Evolutionary conservation across 1,139 yeast genomes (phyloP).

Genomic region (Magnusiomyces sp.): DNA sequence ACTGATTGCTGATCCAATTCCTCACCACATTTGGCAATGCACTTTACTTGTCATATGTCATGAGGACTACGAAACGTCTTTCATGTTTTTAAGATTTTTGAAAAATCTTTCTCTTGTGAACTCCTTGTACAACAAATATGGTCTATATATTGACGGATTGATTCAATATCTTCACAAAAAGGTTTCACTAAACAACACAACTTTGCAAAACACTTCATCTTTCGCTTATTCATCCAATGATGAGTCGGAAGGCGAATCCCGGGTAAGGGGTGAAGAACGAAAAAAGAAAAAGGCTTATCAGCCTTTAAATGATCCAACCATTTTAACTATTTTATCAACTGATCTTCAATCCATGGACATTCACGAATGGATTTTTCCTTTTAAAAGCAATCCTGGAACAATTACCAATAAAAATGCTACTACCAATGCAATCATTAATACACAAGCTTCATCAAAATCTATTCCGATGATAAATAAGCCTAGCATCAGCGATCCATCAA

Average conservation of each 20-base stretch:
- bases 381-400: no score
- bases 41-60: constrained; percentile 16
- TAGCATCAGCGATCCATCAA: no score
- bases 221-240: no score
- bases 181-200: neutral
- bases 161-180: constrained; percentile 5
- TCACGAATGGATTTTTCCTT: constrained; percentile 24
- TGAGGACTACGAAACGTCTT: constrained; percentile 6
- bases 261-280: neutral
- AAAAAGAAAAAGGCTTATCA: constrained; percentile 5
- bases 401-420: no score
- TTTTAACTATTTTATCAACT: constrained; percentile 22
- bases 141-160: constrained; percentile 11
- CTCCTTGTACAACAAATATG: constrained; percentile 4
- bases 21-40: constrained; percentile 19
- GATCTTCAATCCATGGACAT: constrained; percentile 21
- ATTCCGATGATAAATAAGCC: no score
- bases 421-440: no score
- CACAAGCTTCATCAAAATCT: no score
- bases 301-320: constrained; percentile 22
- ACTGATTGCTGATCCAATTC: constrained; percentile 5
- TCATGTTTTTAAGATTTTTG: constrained; percentile 2
- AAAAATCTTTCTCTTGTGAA: constrained; percentile 1
- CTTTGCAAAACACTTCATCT: no score
- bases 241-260: neutral